These are phyloP conservation scores for Vaccinium vitisidaea DNA, from an alignment of 148 eudicot species.

Conservation along the genomic window DNA sequence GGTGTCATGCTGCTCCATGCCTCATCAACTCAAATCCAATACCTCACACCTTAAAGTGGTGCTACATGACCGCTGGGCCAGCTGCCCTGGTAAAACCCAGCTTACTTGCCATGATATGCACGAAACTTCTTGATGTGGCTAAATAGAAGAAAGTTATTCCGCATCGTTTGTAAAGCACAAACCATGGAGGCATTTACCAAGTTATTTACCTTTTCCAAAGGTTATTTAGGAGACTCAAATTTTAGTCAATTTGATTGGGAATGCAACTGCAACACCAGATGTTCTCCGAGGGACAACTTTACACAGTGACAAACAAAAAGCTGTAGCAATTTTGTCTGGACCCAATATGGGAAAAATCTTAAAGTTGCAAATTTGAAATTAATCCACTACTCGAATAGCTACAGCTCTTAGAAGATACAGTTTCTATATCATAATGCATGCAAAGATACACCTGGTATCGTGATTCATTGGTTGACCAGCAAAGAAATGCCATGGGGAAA, in stretches of 20 bases:
- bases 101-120: neutral
- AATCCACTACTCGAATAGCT: neutral
- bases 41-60: neutral
- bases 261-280: neutral
- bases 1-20: neutral
- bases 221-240: neutral
- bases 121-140: neutral
- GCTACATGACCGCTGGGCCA: neutral
- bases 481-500: neutral
- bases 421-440: neutral
- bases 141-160: neutral
- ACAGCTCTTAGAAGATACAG: neutral
- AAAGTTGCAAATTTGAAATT: neutral
- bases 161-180: conserved; percentile 8
- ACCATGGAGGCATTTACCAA: neutral
- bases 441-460: too few species aligned
- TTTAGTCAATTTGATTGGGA: neutral
- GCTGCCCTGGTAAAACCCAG: neutral
- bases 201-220: neutral
- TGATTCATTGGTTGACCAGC: too few species aligned
- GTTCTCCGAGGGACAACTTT: neutral
- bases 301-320: neutral
- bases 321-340: neutral
- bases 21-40: neutral
- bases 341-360: neutral